These are phyloP conservation scores for Cryptococcus floricola DNA, from an alignment of 1,284 basidiomycete genomes.

Conservation along the genomic window DNA sequence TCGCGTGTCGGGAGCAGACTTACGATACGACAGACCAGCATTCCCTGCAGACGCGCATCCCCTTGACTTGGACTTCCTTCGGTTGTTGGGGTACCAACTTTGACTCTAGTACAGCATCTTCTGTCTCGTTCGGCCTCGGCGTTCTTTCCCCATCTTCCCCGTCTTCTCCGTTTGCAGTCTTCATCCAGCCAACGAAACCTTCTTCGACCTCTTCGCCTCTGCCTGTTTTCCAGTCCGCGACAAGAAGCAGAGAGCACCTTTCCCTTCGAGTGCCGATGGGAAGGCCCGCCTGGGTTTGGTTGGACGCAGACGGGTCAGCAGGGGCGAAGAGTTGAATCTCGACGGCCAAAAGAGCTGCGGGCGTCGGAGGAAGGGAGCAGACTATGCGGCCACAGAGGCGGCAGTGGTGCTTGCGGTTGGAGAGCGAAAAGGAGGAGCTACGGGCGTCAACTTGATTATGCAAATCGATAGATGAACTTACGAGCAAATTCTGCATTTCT, in stretches of 20 bases:
- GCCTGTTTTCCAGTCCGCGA: conserved; percentile 69
- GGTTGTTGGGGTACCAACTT: conserved; percentile 32
- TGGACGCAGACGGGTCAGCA: conserved; percentile 25
- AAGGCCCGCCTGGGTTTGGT: conserved; percentile 18
- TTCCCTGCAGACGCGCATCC: conserved; percentile 74
- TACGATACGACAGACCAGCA: conserved; percentile 76
- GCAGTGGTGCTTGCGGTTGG: conserved; percentile 95
- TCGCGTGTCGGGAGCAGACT: conserved; percentile 36
- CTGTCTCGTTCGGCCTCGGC: conserved; percentile 16
- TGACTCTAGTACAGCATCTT: background rate
- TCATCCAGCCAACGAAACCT: conserved; percentile 67
- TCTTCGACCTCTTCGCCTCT: conserved; percentile 79
- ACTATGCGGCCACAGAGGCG: conserved; percentile 88
- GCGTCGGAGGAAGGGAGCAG: conserved; percentile 80
- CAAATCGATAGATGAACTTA: conserved; percentile 48
- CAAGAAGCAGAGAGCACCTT: conserved; percentile 71
- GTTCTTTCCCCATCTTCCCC: conserved; percentile 43
- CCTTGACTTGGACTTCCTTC: conserved; percentile 72
- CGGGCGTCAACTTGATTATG: background rate
- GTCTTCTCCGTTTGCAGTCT: conserved; percentile 30
- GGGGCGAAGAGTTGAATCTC: conserved; percentile 44
- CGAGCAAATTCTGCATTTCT: conserved; percentile 80
- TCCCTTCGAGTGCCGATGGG: conserved; percentile 57
- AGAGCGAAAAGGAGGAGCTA: conserved; percentile 77
- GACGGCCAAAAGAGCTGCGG: conserved; percentile 49